Evolutionary conservation across 2,329 filamentous ascomycete species (phyloP), one percentile per base, ranked within the genome.

Genomic region (Lojkania enalia): DNA sequence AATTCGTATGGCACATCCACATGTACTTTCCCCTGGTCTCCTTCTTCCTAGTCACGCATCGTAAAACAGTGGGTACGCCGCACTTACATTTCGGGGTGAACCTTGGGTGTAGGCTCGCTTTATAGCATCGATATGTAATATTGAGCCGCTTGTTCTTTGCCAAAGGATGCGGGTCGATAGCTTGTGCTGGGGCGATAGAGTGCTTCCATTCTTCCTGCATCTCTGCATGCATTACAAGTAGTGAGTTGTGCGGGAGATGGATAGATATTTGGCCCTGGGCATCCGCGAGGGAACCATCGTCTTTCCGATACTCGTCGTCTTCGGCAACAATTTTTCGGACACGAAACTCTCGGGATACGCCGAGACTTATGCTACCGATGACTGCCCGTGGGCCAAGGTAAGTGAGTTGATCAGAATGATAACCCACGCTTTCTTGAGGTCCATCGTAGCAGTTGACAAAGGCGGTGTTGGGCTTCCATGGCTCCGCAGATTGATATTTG

Each of bases 121-220:
- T 85, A 69, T 96, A 97, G 71, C 88, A 85, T 5, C 94, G 84
- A 69, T 96, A 99, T 0, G 94, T 99, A 64, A 99, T 81, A 64
- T 97, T 97, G 58, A 99, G 91, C 30, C 94, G 80, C 52, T 83
- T 85, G 57, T 84, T 90, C 0, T 86, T 86, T 0, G 91, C 81
- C 1, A 96, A 66, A 0, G 91, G 89, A 66, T 99, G 94, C 1
- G 90, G 89, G 49, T 90, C 86, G 46, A 97, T 87, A 3, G 85
- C 82, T 37, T 79, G 77, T 0, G 87, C 85, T 0, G 90, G 87
- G 0, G 84, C 77, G 32, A 99, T 87, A 54, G 82, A 81, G 68
- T 99, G 94, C 68, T 96, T 97, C 90, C 90, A 97, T 63, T 88
- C 86, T 64, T 97, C 92, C 64, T 97, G 92, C 89, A 96, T 97